These are phyloP conservation scores for Euphorbia lathyris DNA, from an alignment of 345 rosid species.

Conservation along the genomic window DNA sequence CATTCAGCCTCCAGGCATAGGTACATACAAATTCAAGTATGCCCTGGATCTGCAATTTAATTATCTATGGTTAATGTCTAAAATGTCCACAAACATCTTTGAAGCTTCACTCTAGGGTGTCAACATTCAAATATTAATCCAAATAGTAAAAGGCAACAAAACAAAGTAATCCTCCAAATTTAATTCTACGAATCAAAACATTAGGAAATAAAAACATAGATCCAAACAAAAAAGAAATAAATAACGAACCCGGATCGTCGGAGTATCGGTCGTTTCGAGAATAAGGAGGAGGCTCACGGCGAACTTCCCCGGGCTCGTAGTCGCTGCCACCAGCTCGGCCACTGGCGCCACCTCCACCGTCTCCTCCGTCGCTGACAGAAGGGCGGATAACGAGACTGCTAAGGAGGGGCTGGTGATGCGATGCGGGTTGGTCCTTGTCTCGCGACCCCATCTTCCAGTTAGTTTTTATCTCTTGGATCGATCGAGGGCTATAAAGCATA, in stretches of 20 bases:
- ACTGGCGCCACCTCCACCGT: constrained; percentile 29
- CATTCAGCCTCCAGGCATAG: neutral
- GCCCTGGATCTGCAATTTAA: neutral
- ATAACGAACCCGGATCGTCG: constrained; percentile 56
- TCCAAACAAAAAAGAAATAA: neutral
- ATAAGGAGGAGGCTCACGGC: constrained; percentile 53
- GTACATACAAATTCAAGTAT: neutral
- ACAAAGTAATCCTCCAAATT: neutral
- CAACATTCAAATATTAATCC: no score
- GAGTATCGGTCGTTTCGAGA: constrained; percentile 60
- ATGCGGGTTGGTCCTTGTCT: constrained; percentile 54
- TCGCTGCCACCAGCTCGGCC: constrained; percentile 45
- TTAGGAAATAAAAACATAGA: neutral
- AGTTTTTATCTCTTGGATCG: neutral
- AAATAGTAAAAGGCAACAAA: neutral
- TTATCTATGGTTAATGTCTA: neutral
- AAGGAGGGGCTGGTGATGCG: constrained; percentile 70
- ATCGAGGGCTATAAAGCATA: neutral
- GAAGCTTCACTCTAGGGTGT: neutral
- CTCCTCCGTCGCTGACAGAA: constrained; percentile 47
- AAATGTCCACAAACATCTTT: neutral
- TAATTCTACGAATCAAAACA: neutral
- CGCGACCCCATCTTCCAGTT: constrained; percentile 60
- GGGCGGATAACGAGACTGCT: constrained; percentile 86
- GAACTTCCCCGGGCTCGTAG: constrained; percentile 64